phyloP scores from a whole-genome alignment of 805 yeast genomes.

The Lachancea sp. region DNA sequence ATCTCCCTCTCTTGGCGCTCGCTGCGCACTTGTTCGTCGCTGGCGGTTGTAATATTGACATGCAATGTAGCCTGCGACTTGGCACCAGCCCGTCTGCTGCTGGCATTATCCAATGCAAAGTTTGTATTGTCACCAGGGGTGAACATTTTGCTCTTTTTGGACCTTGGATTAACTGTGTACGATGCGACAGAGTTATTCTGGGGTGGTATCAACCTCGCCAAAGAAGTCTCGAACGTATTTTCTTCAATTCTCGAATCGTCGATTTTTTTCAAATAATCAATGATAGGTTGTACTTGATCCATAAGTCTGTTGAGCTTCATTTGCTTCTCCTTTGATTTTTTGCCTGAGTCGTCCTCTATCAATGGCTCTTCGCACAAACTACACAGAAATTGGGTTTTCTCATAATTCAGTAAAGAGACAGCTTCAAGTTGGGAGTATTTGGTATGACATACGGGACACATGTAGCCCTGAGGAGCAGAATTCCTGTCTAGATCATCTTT shows the following conservation, averaged over 20 bases:
- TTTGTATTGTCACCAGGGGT: slow-evolving; percentile 33
- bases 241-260: slow-evolving; percentile 78
- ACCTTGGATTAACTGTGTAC: slow-evolving; percentile 53
- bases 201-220: slow-evolving; percentile 80
- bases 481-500: slow-evolving; percentile 80
- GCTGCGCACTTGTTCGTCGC: slow-evolving; percentile 67
- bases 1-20: slow-evolving; percentile 60
- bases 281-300: slow-evolving; percentile 85
- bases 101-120: slow-evolving; percentile 34
- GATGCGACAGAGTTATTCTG: slow-evolving; percentile 61
- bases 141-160: slow-evolving; percentile 39
- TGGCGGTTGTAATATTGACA: slow-evolving; percentile 80
- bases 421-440: slow-evolving; percentile 86
- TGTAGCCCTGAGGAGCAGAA: slow-evolving; percentile 88
- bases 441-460: slow-evolving; percentile 79
- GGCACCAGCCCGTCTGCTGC: slow-evolving; percentile 47
- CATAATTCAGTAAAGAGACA: slow-evolving; percentile 71
- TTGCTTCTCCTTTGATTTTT: slow-evolving; percentile 75
- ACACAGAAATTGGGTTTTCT: slow-evolving; percentile 74
- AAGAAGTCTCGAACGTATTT: slow-evolving; percentile 80
- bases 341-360: slow-evolving; percentile 82
- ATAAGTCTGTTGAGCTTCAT: slow-evolving; percentile 74
- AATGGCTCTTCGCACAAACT: slow-evolving; percentile 73
- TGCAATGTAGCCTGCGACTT: slow-evolving; percentile 79
- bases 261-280: slow-evolving; percentile 72